Conservation (phyloP, 2,329 filamentous ascomycete genomes). For the Oidium heveae region DNA sequence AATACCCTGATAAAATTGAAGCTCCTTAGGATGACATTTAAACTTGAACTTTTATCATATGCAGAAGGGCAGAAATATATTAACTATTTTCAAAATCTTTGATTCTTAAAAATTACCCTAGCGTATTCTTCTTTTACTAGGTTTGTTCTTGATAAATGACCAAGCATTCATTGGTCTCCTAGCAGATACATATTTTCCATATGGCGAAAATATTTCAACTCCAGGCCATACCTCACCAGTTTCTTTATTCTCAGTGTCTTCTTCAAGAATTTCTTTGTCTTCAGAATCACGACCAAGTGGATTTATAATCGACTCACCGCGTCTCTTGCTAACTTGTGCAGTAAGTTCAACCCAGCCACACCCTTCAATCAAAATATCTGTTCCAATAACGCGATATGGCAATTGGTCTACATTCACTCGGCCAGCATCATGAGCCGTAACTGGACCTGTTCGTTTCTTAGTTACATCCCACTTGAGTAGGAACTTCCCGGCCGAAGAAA, state of each 20-base stretch:
- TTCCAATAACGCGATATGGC: slow-evolving; percentile 55
- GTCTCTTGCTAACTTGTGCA: slow-evolving; percentile 46
- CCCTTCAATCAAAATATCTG: slow-evolving; percentile 75
- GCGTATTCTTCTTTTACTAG: slow-evolving; percentile 2
- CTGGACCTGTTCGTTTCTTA: slow-evolving; percentile 44
- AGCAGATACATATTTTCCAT: slow-evolving; percentile 52
- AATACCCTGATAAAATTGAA: too few relatives aligned
- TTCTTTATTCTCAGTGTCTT: slow-evolving; percentile 3
- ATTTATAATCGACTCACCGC: slow-evolving; percentile 10
- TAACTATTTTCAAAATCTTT: too few relatives aligned
- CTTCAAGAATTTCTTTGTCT: slow-evolving; percentile 2
- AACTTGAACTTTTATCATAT: too few relatives aligned
- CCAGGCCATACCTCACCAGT: slow-evolving; percentile 28
- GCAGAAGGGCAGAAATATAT: too few relatives aligned
- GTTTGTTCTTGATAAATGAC: slow-evolving; percentile 29
- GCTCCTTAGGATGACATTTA: too few relatives aligned
- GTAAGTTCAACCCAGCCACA: slow-evolving; percentile 82
- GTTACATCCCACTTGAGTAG: slow-evolving; percentile 64
- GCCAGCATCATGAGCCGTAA: slow-evolving; percentile 36
- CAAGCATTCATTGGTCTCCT: slow-evolving; percentile 48
- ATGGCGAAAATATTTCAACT: slow-evolving; percentile 65
- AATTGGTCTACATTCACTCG: slow-evolving; percentile 40
- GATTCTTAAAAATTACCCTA: too few relatives aligned
- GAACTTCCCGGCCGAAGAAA: slow-evolving; percentile 49
- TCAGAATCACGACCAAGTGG: neutral